phyloP scores from a whole-genome alignment of 441 rosid species.

The Adansonia rubrostipa region DNA sequence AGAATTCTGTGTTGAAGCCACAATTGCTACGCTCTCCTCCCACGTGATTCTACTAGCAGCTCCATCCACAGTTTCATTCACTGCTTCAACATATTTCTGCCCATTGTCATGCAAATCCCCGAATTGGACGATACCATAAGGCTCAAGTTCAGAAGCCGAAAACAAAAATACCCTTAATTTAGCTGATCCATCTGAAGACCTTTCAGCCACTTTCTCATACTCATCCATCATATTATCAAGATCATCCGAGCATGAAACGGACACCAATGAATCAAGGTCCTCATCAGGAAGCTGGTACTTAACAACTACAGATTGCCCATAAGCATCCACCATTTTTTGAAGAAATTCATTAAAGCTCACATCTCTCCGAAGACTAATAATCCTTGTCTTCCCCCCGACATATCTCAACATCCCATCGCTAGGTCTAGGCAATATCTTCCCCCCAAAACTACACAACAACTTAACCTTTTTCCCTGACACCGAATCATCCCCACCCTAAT shows the following conservation, averaged over 20 bases:
- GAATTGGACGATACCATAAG: slow-evolving; percentile 47
- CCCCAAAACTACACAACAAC: slow-evolving; percentile 77
- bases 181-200: slow-evolving; percentile 63
- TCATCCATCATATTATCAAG: slow-evolving; percentile 86
- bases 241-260: slow-evolving; percentile 77
- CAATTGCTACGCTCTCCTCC: slow-evolving; percentile 71
- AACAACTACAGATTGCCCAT: slow-evolving; percentile 57
- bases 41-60: slow-evolving; percentile 38
- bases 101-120: slow-evolving; percentile 59
- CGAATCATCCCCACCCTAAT: slow-evolving; percentile 64
- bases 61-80: slow-evolving; percentile 58
- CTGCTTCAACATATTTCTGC: slow-evolving; percentile 69
- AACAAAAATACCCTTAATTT: slow-evolving; percentile 71
- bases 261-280: slow-evolving; percentile 83
- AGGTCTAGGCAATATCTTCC: slow-evolving; percentile 80
- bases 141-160: slow-evolving; percentile 53
- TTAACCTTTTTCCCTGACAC: slow-evolving; percentile 63
- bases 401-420: slow-evolving; percentile 77
- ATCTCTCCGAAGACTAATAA: slow-evolving; percentile 59
- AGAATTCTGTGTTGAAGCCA: slow-evolving; percentile 67
- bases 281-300: slow-evolving; percentile 86
- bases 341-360: slow-evolving; percentile 53
- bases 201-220: slow-evolving; percentile 61
- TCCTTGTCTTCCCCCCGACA: slow-evolving; percentile 78
- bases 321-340: slow-evolving; percentile 58